Base-by-base conservation (phyloP, 495 filamentous ascomycete genomes). In the Chaetomidium leptoderma region DNA sequence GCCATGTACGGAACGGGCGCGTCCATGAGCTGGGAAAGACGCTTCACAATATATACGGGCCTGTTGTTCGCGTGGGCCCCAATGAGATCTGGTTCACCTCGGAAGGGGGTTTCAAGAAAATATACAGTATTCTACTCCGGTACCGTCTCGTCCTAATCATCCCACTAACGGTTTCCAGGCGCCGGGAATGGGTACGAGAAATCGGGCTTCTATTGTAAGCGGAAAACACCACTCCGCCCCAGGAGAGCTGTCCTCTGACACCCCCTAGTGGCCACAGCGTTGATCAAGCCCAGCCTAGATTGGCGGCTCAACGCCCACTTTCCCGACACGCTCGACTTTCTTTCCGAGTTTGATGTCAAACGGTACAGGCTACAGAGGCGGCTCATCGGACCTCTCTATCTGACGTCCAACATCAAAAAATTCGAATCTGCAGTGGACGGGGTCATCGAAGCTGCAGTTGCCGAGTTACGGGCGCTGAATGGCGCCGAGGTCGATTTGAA, bases 41-140 rank as follows among this genome's bases (percentile, higher is more conserved):
- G 0, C 64, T 85, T 8, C 83, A 86, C 54, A 26, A 63, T 17
- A 66, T 66, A 23, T 81, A 84, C 63, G 84, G 83, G 0, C 67
- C 71, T 2, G 64, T 79, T 1, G 83, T 87, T 26, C 76, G 83
- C 2, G 66, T 85, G 11, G 83, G 83, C 0, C 83, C 83, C 1
- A 75, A 79, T 33, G 72, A 74, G 29, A 67, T 86, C 10, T 83
- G 78, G 49, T 73, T 85, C 9, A 65, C 75, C 33, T 76, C 77
- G 35, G 59, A 48, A 0, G 70, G 68, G 16, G 76, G 65, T 0
- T 76, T 80, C 44, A 60, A 58, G 13, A 53, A 37, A 0, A 74
- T 83, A 1, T 83, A 83, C 58, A 45, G 72, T 74, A 26, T 7
- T 67, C 27, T 19, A 16, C 9, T 11, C 26, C 24, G 4, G 17